Percentiles rank a stretch among this genome's conserved stretches.
Evolutionary conservation across 2,329 filamentous ascomycete species (phyloP).

Genomic region (Nemania sp.): DNA sequence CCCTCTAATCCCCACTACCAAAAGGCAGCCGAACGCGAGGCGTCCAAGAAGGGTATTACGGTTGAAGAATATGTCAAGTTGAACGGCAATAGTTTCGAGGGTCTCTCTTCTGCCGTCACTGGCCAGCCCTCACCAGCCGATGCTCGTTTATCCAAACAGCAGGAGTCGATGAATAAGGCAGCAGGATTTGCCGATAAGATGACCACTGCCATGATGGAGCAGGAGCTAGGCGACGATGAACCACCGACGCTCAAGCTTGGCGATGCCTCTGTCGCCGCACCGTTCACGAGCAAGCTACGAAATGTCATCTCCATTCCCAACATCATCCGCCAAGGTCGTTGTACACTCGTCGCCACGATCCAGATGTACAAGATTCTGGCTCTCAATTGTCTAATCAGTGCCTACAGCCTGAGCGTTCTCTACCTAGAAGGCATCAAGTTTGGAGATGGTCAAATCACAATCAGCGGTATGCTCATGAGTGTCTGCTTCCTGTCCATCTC

Average conservation of each 20-base stretch:
- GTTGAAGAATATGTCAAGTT: conserved; percentile 67
- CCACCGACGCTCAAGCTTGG: conserved; percentile 96
- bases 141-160: conserved; percentile 69
- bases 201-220: conserved; percentile 88
- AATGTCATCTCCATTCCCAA: conserved; percentile 98
- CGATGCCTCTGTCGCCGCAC: conserved; percentile 95
- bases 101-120: conserved; percentile 75
- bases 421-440: conserved; percentile 99
- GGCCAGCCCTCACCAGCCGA: conserved; percentile 69
- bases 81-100: conserved; percentile 69
- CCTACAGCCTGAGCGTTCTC: conserved; percentile 94
- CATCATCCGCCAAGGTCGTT: conserved; percentile 97
- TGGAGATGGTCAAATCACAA: conserved; percentile 96
- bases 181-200: conserved; percentile 87
- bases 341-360: conserved; percentile 96
- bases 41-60: conserved; percentile 79
- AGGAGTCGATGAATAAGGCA: conserved; percentile 77
- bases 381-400: conserved; percentile 96
- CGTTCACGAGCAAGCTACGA: conserved; percentile 96
- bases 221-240: conserved; percentile 87
- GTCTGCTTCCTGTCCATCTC: conserved; percentile 99
- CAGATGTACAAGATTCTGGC: conserved; percentile 99
- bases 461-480: conserved; percentile 99
- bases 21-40: conserved; percentile 90
- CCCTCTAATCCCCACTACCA: conserved; percentile 93